phyloP scores from a whole-genome alignment of 441 rosid species.

The Iberis amara region DNA sequence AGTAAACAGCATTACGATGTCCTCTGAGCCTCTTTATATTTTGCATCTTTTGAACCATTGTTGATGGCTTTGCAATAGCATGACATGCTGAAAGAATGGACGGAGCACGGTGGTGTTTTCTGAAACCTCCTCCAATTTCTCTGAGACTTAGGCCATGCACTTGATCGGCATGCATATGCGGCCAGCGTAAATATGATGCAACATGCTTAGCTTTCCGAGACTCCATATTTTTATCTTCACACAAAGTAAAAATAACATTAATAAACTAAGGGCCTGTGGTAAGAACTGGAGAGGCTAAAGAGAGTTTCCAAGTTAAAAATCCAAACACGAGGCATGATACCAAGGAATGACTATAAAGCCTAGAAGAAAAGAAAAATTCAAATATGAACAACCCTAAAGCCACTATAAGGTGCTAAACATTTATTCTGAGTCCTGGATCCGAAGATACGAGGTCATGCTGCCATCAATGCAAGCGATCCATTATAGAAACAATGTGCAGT shows the following conservation, averaged over 20 bases:
- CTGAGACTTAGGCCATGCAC: slow-evolving; percentile 69
- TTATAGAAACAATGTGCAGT: slow-evolving; percentile 8
- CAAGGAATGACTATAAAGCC: slow-evolving; percentile 10
- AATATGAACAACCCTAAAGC: slow-evolving; percentile 13
- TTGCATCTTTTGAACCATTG: slow-evolving; percentile 78
- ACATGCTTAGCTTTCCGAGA: slow-evolving; percentile 43
- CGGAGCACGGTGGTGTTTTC: slow-evolving; percentile 75
- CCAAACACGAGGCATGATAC: slow-evolving; percentile 12
- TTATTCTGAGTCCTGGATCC: slow-evolving; percentile 8
- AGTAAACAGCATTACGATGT: slow-evolving; percentile 79
- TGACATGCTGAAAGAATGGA: slow-evolving; percentile 68
- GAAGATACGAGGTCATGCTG: slow-evolving; percentile 12
- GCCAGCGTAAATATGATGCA: slow-evolving; percentile 63
- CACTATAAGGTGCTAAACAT: slow-evolving; percentile 5
- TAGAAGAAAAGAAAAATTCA: background rate
- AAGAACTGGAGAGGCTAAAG: slow-evolving; percentile 16
- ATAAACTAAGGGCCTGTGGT: slow-evolving; percentile 18
- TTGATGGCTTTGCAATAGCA: slow-evolving; percentile 72
- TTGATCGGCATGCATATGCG: slow-evolving; percentile 79
- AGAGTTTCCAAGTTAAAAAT: slow-evolving; percentile 14
- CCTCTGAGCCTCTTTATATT: slow-evolving; percentile 70
- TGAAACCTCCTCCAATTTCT: slow-evolving; percentile 81
- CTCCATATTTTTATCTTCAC: slow-evolving; percentile 43
- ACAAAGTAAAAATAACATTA: slow-evolving; percentile 23
- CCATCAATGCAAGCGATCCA: slow-evolving; percentile 3